Conservation (phyloP, 768 basidiomycete species). For the Sporobolomyces pararoseus region DNA sequence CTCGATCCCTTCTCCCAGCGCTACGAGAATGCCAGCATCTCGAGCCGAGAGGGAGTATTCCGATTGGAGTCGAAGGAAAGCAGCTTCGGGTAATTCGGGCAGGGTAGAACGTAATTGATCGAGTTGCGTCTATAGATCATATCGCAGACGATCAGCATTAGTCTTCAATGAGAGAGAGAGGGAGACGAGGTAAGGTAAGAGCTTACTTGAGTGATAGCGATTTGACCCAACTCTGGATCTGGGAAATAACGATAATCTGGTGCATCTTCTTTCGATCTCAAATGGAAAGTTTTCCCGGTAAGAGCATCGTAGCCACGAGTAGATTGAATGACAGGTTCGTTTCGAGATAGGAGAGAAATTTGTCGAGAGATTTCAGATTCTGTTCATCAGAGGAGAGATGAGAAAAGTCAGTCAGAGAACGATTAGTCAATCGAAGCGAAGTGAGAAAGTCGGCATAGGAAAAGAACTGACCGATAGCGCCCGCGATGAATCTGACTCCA, state of each 20-base stretch:
- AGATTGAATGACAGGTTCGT: conserved; percentile 64
- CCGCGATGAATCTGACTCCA: conserved; percentile 75
- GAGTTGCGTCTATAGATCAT: conserved; percentile 60
- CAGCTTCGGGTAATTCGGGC: conserved; percentile 72
- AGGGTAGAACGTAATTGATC: conserved; percentile 56
- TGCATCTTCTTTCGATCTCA: conserved; percentile 87
- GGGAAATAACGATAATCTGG: conserved; percentile 98
- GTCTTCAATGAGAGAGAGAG: conserved; percentile 6
- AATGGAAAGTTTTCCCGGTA: conserved; percentile 69
- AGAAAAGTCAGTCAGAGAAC: not conserved
- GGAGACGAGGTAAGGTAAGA: not conserved
- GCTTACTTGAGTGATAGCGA: conserved; percentile 51
- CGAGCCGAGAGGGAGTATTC: conserved; percentile 58
- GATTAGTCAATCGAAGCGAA: not conserved
- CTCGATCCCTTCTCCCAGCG: conserved; percentile 62
- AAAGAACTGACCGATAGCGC: conserved; percentile 68
- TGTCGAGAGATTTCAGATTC: conserved; percentile 81
- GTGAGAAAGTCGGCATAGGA: not conserved
- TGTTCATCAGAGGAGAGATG: conserved; percentile 46
- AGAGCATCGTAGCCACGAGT: conserved; percentile 86
- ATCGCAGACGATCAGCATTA: not conserved
- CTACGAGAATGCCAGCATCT: conserved; percentile 72
- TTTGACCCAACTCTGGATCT: conserved; percentile 81
- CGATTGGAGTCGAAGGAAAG: conserved; percentile 57
- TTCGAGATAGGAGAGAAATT: conserved; percentile 56